Evolutionary conservation across 805 yeast species (phyloP).

Genomic region (Lipomyces sp.): DNA sequence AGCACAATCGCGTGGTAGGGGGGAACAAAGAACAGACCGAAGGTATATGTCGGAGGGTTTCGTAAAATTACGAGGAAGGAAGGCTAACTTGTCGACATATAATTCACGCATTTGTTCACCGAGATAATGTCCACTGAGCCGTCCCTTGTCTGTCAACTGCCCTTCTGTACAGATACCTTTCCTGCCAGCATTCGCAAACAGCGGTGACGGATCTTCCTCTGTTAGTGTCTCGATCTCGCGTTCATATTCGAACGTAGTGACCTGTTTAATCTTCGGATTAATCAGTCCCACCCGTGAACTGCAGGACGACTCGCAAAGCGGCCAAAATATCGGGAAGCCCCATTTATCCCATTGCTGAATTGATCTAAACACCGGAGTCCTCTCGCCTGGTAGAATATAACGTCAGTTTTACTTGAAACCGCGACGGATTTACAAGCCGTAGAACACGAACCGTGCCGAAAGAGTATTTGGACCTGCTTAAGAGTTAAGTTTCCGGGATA

Average conservation of each 20-base stretch:
- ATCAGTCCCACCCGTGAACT: slow-evolving; percentile 30
- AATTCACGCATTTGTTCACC: slow-evolving; percentile 35
- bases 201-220: neutral
- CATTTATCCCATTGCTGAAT: slow-evolving; percentile 34
- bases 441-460: slow-evolving; percentile 31
- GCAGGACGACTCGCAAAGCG: slow-evolving; percentile 32
- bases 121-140: slow-evolving; percentile 27
- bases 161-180: slow-evolving; percentile 32
- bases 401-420: neutral
- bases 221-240: slow-evolving; percentile 35
- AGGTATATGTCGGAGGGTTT: slow-evolving; percentile 28
- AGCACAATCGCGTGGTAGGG: neutral
- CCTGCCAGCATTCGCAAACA: slow-evolving; percentile 28
- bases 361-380: slow-evolving; percentile 30
- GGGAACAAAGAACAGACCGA: slow-evolving; percentile 9
- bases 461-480: slow-evolving; percentile 31
- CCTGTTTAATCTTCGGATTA: slow-evolving; percentile 17
- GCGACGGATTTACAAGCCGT: neutral
- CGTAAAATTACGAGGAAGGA: slow-evolving; percentile 27
- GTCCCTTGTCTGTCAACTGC: slow-evolving; percentile 36
- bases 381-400: slow-evolving; percentile 25
- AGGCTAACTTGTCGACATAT: slow-evolving; percentile 32
- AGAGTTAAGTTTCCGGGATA: slow-evolving; percentile 26
- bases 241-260: slow-evolving; percentile 29
- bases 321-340: slow-evolving; percentile 38